Evolutionary conservation across 495 filamentous ascomycete species (phyloP).

Genomic region (Aspergillus avenaceus): DNA sequence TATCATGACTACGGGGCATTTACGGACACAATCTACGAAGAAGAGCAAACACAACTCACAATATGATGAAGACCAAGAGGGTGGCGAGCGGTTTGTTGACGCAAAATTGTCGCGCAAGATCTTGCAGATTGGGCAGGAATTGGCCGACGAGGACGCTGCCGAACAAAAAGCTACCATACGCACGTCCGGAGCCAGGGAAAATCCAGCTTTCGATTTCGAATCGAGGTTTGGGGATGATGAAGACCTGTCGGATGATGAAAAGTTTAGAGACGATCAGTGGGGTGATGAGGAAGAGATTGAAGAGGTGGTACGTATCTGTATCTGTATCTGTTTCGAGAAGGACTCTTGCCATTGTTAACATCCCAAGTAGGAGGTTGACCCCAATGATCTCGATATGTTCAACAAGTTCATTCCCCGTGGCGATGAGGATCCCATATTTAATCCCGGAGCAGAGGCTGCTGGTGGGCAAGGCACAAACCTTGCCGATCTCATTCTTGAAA

Average conservation of each 20-base stretch:
- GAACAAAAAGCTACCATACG: slow-evolving; percentile 36
- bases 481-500: slow-evolving; percentile 85
- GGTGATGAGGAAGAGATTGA: slow-evolving; percentile 69
- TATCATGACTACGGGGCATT: slow-evolving; percentile 58
- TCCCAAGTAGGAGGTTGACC: slow-evolving; percentile 67
- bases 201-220: slow-evolving; percentile 63
- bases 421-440: slow-evolving; percentile 47
- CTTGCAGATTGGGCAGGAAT: slow-evolving; percentile 75
- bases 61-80: slow-evolving; percentile 53
- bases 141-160: slow-evolving; percentile 69
- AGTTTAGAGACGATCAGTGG: slow-evolving; percentile 53
- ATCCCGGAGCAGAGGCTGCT: slow-evolving; percentile 40
- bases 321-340: background rate
- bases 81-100: slow-evolving; percentile 71
- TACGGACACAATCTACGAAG: slow-evolving; percentile 50
- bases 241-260: slow-evolving; percentile 51
- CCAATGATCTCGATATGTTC: slow-evolving; percentile 85
- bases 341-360: background rate
- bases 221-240: slow-evolving; percentile 53
- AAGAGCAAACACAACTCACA: slow-evolving; percentile 53
- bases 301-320: slow-evolving; percentile 53
- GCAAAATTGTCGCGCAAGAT: slow-evolving; percentile 84
- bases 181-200: slow-evolving; percentile 30
- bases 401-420: slow-evolving; percentile 74
- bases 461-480: slow-evolving; percentile 67